Evolutionary conservation across 768 basidiomycete species (phyloP).

Genomic region (Mycena vulgaris): DNA sequence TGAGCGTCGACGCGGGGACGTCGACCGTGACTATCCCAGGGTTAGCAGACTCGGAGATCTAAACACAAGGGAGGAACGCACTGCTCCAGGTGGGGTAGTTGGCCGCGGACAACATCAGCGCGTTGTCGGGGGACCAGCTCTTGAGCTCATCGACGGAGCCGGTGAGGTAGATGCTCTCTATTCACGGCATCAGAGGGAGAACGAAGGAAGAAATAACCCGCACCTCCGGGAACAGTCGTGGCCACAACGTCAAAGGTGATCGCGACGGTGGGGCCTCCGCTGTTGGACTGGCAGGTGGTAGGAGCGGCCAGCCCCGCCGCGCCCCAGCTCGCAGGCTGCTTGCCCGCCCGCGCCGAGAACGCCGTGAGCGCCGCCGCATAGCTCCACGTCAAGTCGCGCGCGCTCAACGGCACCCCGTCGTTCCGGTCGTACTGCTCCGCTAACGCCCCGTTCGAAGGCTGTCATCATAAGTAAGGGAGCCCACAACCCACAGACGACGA

Average conservation of each 20-base stretch:
- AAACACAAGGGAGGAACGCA: slow-evolving; percentile 52
- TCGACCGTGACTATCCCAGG: slow-evolving; percentile 69
- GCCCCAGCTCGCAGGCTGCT: slow-evolving; percentile 72
- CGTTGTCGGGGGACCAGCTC: slow-evolving; percentile 74
- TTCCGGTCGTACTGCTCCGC: slow-evolving; percentile 73
- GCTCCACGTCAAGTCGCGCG: slow-evolving; percentile 82
- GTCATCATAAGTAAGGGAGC: background rate
- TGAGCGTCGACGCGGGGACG: slow-evolving; percentile 64
- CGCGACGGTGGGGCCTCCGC: slow-evolving; percentile 51
- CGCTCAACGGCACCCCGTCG: slow-evolving; percentile 69
- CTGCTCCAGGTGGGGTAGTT: slow-evolving; percentile 80
- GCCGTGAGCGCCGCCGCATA: slow-evolving; percentile 79
- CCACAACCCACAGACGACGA: background rate
- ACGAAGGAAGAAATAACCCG: slow-evolving; percentile 36
- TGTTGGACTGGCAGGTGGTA: slow-evolving; percentile 52
- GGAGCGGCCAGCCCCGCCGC: slow-evolving; percentile 70
- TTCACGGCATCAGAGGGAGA: background rate
- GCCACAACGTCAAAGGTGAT: slow-evolving; percentile 77
- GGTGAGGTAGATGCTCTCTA: slow-evolving; percentile 80
- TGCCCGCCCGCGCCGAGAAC: slow-evolving; percentile 66
- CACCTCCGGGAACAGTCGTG: slow-evolving; percentile 72
- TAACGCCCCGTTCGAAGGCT: slow-evolving; percentile 69
- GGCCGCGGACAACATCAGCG: slow-evolving; percentile 68
- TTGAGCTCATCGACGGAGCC: slow-evolving; percentile 70
- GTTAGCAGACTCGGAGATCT: background rate